Percentiles rank a stretch among this genome's conserved stretches.
phyloP scores from a whole-genome alignment of 768 basidiomycete genomes.

The Pleurotus salmoneostramineus region DNA sequence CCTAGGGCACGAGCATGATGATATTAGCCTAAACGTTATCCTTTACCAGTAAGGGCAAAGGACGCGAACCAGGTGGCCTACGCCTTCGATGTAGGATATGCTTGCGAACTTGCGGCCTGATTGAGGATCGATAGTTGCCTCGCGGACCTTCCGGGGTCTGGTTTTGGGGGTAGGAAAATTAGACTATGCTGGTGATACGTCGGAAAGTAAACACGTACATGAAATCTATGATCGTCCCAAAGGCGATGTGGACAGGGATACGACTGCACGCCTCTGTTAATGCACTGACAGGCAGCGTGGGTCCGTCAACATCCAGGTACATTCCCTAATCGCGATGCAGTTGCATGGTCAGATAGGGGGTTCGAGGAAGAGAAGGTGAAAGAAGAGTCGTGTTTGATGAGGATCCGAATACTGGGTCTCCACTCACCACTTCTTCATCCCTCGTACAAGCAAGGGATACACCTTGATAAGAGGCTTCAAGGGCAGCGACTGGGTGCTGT shows the following conservation, averaged over 20 bases:
- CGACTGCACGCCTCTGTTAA: conserved; percentile 34
- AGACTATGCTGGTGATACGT: no score
- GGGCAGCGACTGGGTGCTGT: conserved; percentile 25
- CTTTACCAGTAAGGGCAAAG: background rate
- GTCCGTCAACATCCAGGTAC: conserved; percentile 57
- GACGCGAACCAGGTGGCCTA: conserved; percentile 28
- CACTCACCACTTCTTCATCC: conserved; percentile 58
- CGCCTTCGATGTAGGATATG: conserved; percentile 18
- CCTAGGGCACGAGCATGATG: background rate
- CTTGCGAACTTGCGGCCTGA: conserved; percentile 33
- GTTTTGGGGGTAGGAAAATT: no score
- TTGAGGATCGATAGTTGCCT: conserved; percentile 27
- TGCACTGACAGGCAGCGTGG: conserved; percentile 45
- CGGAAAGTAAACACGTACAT: conserved; percentile 33
- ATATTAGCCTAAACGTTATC: background rate
- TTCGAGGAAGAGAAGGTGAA: background rate
- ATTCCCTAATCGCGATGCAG: conserved; percentile 39
- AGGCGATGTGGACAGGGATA: conserved; percentile 49
- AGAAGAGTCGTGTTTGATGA: background rate
- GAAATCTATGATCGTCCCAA: conserved; percentile 48
- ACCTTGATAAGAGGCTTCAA: conserved; percentile 28
- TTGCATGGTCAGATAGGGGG: background rate
- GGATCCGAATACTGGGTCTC: background rate
- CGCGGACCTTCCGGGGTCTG: conserved; percentile 32
- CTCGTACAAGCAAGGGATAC: conserved; percentile 55